These are phyloP conservation scores for Xylaria digitata DNA, from an alignment of 2,329 filamentous ascomycete species.

Conservation along the genomic window DNA sequence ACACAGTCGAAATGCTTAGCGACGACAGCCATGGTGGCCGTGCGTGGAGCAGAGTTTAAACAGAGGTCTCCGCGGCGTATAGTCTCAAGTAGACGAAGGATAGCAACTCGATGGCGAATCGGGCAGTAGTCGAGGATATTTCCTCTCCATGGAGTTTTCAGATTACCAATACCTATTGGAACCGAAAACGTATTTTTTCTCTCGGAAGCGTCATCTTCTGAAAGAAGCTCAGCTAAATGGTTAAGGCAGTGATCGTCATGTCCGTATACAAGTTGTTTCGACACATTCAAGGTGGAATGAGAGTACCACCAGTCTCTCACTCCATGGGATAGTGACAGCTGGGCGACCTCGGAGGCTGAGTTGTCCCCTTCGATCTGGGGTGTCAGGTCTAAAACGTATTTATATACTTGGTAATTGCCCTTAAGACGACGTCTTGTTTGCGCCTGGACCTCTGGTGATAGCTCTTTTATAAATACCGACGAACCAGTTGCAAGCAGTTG, in stretches of 20 bases:
- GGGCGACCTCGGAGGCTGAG: slow-evolving; percentile 67
- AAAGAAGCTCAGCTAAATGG: slow-evolving; percentile 32
- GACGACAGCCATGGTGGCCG: slow-evolving; percentile 74
- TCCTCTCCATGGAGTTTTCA: slow-evolving; percentile 42
- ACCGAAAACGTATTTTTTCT: too few relatives aligned
- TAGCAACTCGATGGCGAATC: slow-evolving; percentile 69
- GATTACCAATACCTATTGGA: slow-evolving; percentile 41
- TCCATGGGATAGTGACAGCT: slow-evolving; percentile 67
- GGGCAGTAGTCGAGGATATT: slow-evolving; percentile 70
- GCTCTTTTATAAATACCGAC: slow-evolving; percentile 58
- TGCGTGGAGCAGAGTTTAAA: slow-evolving; percentile 72
- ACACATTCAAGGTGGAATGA: slow-evolving; percentile 52
- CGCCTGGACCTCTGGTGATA: slow-evolving; percentile 57
- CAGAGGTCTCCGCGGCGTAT: slow-evolving; percentile 65
- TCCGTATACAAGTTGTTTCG: slow-evolving; percentile 57
- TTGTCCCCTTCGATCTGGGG: slow-evolving; percentile 72
- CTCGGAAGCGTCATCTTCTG: slow-evolving; percentile 20
- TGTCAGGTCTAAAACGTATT: slow-evolving; percentile 72
- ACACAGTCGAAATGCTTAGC: slow-evolving; percentile 68
- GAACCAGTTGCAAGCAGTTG: slow-evolving; percentile 61
- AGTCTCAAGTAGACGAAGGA: slow-evolving; percentile 71
- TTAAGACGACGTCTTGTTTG: slow-evolving; percentile 53
- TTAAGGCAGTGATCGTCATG: slow-evolving; percentile 57
- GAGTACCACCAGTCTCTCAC: slow-evolving; percentile 67
- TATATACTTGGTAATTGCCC: slow-evolving; percentile 39